Conservation (phyloP, 352 stramenopile species). For the Pythium biforme region DNA sequence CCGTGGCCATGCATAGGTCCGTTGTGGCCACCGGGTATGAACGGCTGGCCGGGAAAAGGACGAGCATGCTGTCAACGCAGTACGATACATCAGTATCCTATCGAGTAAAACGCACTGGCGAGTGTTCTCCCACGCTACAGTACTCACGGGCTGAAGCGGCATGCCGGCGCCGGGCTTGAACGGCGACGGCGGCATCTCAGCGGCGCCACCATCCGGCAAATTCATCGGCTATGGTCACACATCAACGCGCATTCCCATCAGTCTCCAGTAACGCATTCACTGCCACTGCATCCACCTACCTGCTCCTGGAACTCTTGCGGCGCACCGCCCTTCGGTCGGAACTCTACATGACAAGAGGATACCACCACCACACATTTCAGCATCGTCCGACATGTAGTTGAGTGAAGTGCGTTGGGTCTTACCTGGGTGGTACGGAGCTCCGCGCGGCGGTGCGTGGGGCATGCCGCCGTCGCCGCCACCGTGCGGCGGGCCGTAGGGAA, state of each 20-base stretch:
- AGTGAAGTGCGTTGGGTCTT: no score
- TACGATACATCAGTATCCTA: neutral
- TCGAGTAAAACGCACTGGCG: neutral
- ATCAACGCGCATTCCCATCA: neutral
- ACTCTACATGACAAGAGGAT: constrained; percentile 10
- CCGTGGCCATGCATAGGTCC: constrained; percentile 21
- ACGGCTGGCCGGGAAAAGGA: constrained; percentile 25
- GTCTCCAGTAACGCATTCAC: no score
- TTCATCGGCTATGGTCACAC: constrained; percentile 9
- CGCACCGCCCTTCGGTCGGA: constrained; percentile 19
- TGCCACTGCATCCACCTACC: no score
- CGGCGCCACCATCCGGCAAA: constrained; percentile 17
- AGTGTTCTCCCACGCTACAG: neutral
- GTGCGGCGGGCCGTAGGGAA: constrained; percentile 17
- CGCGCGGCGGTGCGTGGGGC: constrained; percentile 17
- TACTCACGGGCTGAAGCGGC: constrained; percentile 26
- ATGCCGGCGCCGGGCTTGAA: constrained; percentile 24
- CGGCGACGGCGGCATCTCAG: constrained; percentile 23
- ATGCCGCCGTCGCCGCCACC: constrained; percentile 14
- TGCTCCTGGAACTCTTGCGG: constrained; percentile 20
- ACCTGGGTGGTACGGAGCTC: constrained; percentile 18
- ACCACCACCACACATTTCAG: neutral
- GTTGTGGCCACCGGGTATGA: constrained; percentile 21
- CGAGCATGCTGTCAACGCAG: constrained; percentile 22
- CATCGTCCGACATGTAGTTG: neutral